Base-by-base conservation (phyloP, 805 yeast species). In the Monosporozyma solicola region DNA sequence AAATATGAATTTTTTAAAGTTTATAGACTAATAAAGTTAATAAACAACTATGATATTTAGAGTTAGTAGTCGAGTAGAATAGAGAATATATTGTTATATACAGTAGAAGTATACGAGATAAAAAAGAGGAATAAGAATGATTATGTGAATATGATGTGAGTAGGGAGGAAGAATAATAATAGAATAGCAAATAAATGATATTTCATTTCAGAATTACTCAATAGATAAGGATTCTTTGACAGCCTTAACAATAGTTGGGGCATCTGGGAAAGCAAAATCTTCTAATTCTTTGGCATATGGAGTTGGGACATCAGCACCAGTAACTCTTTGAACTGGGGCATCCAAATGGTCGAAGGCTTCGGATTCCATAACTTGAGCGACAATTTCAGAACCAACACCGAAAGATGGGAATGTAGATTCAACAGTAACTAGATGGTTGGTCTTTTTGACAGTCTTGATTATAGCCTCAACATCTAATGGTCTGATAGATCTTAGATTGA, bases 221-320 rank as follows among this genome's bases (percentile, higher is more conserved):
- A 85, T 76, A 51, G 88, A 82, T 72, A 87, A 77, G 48, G 84
- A 91, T 73, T 85, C 85, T 75, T 83, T 87, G 61, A 80, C 79
- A 61, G 90, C 97, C 80, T 90, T 85, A 68, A 87, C 80, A 64
- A 94, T 87, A 60, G 90, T 82, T 67, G 87, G 92, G 53, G 87
- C 79, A 72, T 91, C 96, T 73, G 99, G 99, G 97, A 94, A 94
- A 53, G 98, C 97, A 70, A 94, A 87, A 76, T 87, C 95, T 82
- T 94, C 99, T 70, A 94, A 81, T 76, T 85, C 91, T 73, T 83
- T 82, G 64, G 97, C 96, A 71, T 94, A 94, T 60, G 99, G 99
- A 62, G 99, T 94, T 73, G 99, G 99, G 33, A 91, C 97, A 77
- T 94, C 99, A 70, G 98, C 95, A 73, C 99, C 99, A 55, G 99